Evolutionary conservation across 768 basidiomycete genomes (phyloP).

Genomic region (Hygrophorus russula): DNA sequence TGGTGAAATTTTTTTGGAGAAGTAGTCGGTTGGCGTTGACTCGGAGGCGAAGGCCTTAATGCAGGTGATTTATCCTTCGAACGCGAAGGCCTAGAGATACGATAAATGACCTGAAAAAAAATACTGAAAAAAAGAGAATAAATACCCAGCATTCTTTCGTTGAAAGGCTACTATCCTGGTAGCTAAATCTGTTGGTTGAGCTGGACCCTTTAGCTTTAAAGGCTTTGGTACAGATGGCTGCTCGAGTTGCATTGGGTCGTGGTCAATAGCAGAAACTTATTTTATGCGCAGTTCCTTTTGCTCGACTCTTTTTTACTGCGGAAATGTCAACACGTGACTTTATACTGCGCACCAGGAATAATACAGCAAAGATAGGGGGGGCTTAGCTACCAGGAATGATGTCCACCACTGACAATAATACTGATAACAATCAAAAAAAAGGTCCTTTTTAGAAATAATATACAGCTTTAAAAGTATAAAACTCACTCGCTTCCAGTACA

Average conservation of each 20-base stretch:
- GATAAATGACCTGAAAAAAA: neutral
- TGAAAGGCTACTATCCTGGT: slow-evolving; percentile 59
- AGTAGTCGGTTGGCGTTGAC: slow-evolving; percentile 16
- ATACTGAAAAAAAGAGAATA: slow-evolving; percentile 15
- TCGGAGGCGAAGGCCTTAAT: slow-evolving; percentile 16
- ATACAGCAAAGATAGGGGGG: no score
- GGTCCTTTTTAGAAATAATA: no score
- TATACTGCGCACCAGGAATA: no score
- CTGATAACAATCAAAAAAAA: slow-evolving; percentile 25
- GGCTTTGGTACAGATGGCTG: no score
- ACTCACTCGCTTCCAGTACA: slow-evolving; percentile 79
- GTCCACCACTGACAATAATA: slow-evolving; percentile 52
- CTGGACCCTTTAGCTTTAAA: slow-evolving; percentile 8
- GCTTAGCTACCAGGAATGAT: slow-evolving; percentile 47
- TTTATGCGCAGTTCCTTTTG: no score
- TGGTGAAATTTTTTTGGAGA: slow-evolving; percentile 17
- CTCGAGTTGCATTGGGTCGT: no score
- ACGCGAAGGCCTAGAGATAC: slow-evolving; percentile 23
- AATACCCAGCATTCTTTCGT: slow-evolving; percentile 52
- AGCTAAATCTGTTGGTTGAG: slow-evolving; percentile 25
- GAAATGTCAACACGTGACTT: no score
- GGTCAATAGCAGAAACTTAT: no score
- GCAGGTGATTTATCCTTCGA: slow-evolving; percentile 28
- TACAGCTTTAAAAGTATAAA: neutral
- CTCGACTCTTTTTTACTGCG: no score